Evolutionary conservation across 1,139 yeast species (phyloP), one percentile per base, ranked within the genome.

Genomic region (Hemisphaericaspora subhashii): DNA sequence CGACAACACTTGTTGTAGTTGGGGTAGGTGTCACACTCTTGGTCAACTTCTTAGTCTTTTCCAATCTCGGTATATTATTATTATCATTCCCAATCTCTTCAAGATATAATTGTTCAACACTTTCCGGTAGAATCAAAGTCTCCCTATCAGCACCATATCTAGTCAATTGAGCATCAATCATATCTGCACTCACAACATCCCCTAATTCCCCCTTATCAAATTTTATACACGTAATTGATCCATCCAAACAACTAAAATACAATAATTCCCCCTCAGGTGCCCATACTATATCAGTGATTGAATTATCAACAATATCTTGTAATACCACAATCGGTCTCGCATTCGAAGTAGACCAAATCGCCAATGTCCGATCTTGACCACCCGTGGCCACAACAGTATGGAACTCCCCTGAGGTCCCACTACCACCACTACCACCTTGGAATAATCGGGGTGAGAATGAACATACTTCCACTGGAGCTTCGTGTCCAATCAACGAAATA

Each of bases 401-500:
- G 40, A 64, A 66, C 38, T 47, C 55, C 17, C 41, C 56, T 50
- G 39, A n/a, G n/a, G n/a, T n/a, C n/a, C n/a, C n/a, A n/a, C n/a
- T n/a, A n/a, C n/a, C n/a, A n/a, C n/a, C n/a, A n/a, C n/a, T 6
- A 4, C 4, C 24, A 22, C n/a, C n/a, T 22, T 10, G 24, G 50
- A 78, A 85, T 30, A 81, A 54, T 39, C 83, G 66, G 0, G 98
- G 98, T 16, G 92, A 86, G 58, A 94, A 94, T 0, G 86, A 67
- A 33, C 92, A 90, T 3, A 90, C 98, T 60, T 94, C 98, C 49
- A 96, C 87, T 0, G 99, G 98, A 1, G 95, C 89, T 50, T 90
- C 96, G 56, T 92, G 98, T 1, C 98, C 99, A 35, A 94, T 86
- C 34, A 92, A 72, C 41, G 94, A 83, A 36, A 90, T 75, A 45